A percentile compares a stretch with the other conserved stretches of the same genome.
phyloP scores from a whole-genome alignment of 768 basidiomycete species.

The Naganishia kalamii region DNA sequence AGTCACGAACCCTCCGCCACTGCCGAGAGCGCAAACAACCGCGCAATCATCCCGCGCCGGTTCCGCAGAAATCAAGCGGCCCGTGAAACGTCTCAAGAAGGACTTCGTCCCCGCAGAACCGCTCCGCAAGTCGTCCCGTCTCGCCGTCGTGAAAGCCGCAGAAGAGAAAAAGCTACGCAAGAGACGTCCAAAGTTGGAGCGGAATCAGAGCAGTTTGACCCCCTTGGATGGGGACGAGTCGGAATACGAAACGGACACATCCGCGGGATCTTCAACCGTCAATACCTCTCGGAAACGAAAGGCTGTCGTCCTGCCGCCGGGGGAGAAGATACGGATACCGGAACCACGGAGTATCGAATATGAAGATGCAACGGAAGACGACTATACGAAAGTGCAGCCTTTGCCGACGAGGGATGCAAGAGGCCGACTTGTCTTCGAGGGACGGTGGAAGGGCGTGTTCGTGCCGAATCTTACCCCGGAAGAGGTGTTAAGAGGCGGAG shows the following conservation, averaged over 20 bases:
- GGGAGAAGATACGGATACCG: slow-evolving; percentile 24
- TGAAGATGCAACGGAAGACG: slow-evolving; percentile 12
- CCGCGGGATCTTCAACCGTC: background rate
- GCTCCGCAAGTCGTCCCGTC: background rate
- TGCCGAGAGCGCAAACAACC: background rate
- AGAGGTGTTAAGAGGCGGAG: slow-evolving; percentile 43
- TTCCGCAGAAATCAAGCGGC: no score
- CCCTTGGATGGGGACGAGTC: background rate
- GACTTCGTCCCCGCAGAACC: background rate
- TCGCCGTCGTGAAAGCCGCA: slow-evolving; percentile 7
- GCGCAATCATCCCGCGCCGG: background rate
- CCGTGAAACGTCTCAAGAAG: background rate
- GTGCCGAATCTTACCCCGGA: slow-evolving; percentile 44
- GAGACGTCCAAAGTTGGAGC: background rate
- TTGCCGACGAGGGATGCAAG: slow-evolving; percentile 29
- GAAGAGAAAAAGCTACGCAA: background rate
- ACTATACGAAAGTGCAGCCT: background rate
- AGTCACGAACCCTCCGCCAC: background rate
- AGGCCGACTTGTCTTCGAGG: slow-evolving; percentile 38
- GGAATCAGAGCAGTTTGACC: background rate
- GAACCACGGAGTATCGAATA: slow-evolving; percentile 3
- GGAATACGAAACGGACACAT: background rate
- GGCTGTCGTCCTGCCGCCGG: slow-evolving; percentile 3
- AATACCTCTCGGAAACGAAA: background rate
- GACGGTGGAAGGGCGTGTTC: slow-evolving; percentile 38